Percentiles rank a stretch among this genome's conserved stretches.
Evolutionary conservation across 1,284 basidiomycete genomes (phyloP).

Genomic region (Cryptococcus depauperatus): DNA sequence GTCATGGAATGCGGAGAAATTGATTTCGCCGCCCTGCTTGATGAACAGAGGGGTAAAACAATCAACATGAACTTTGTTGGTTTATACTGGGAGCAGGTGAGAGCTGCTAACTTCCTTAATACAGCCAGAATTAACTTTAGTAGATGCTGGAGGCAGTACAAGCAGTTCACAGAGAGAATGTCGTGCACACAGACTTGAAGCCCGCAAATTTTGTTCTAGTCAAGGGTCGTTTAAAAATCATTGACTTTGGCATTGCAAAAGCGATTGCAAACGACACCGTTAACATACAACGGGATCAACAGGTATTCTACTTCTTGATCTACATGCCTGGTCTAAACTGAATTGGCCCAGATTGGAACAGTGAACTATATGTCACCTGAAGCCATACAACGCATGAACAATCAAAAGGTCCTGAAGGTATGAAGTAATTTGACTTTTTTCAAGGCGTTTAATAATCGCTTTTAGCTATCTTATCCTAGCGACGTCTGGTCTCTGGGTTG

Average conservation of each 20-base stretch:
- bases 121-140: too few species aligned
- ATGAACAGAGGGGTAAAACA: conserved; percentile 69
- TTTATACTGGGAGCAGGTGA: conserved; percentile 89
- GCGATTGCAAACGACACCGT: conserved; percentile 95
- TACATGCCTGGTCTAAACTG: too few species aligned
- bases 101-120: conserved; percentile 15
- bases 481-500: conserved; percentile 98
- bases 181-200: conserved; percentile 92
- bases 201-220: conserved; percentile 95
- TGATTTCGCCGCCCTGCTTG: conserved; percentile 69
- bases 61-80: conserved; percentile 86
- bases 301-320: too few species aligned
- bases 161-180: conserved; percentile 90
- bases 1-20: conserved; percentile 92
- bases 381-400: conserved; percentile 60
- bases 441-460: conserved; percentile 1
- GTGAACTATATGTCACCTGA: conserved; percentile 96
- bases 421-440: conserved; percentile 8
- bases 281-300: conserved; percentile 88
- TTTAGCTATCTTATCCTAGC: conserved; percentile 53
- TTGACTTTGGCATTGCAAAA: conserved; percentile 95
- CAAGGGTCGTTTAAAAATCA: conserved; percentile 83
- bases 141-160: conserved; percentile 94
- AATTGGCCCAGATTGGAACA: conserved; percentile 68
- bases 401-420: conserved; percentile 44